These are phyloP conservation scores for Xanthoceras sorbifolium DNA, from an alignment of 345 rosid genomes.

Conservation along the genomic window DNA sequence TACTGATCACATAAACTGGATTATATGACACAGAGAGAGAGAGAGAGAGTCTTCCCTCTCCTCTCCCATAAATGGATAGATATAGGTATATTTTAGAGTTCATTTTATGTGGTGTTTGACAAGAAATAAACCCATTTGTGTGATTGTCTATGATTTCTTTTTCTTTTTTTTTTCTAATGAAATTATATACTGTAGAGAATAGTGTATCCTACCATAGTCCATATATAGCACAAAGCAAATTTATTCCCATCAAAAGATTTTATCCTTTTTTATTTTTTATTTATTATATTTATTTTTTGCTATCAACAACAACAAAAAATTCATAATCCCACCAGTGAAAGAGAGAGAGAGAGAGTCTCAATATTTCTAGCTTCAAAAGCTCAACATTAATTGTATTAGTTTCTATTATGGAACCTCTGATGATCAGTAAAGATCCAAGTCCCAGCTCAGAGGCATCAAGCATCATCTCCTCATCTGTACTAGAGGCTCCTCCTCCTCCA, in stretches of 20 bases:
- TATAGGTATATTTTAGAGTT: constrained; percentile 21
- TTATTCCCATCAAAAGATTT: constrained; percentile 27
- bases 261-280: background rate
- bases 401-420: constrained; percentile 41
- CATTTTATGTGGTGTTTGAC: constrained; percentile 23
- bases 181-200: constrained; percentile 14
- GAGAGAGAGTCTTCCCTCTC: background rate
- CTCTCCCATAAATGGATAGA: constrained; percentile 8
- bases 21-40: background rate
- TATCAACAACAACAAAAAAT: constrained; percentile 15
- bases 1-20: background rate
- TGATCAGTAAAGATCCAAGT: constrained; percentile 24
- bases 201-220: constrained; percentile 26
- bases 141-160: background rate
- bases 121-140: constrained; percentile 25
- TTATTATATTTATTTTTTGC: background rate
- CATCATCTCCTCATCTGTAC: constrained; percentile 21
- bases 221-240: constrained; percentile 35
- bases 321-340: constrained; percentile 16
- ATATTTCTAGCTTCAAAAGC: no score
- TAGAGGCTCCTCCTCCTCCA: constrained; percentile 36
- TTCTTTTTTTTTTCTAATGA: constrained; percentile 16
- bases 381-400: constrained; percentile 3
- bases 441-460: constrained; percentile 31
- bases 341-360: background rate